Conservation (phyloP, 2,329 filamentous ascomycete species). For the Verticillium longisporum region DNA sequence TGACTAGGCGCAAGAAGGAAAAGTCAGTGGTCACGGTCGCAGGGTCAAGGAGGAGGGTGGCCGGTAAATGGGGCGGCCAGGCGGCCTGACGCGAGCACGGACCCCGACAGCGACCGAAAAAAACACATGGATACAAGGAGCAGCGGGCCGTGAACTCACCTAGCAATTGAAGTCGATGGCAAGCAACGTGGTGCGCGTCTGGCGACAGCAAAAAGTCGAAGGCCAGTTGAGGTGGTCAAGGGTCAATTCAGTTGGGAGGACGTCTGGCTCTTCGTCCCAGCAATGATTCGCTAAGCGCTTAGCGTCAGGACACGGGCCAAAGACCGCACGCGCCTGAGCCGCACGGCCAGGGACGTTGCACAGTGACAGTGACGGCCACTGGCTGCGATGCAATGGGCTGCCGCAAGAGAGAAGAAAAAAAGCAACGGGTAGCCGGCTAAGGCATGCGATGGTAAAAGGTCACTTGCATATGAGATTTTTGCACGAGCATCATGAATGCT, state of each 20-base stretch:
- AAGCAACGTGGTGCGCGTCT: slow-evolving; percentile 13
- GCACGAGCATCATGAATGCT: not conserved
- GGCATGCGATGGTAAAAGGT: not conserved
- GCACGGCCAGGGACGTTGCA: slow-evolving; percentile 4
- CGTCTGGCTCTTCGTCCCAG: not conserved
- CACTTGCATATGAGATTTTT: not conserved
- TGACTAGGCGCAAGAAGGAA: not conserved
- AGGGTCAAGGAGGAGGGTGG: not conserved
- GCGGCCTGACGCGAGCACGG: not conserved
- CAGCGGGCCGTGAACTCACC: not conserved
- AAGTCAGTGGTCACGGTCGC: not conserved
- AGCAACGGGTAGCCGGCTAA: not conserved
- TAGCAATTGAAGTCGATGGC: slow-evolving; percentile 12
- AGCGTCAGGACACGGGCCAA: slow-evolving; percentile 13
- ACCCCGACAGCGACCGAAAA: not conserved
- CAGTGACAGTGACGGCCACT: not conserved
- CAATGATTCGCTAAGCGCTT: slow-evolving; percentile 17
- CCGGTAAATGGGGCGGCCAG: not conserved
- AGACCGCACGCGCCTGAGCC: slow-evolving; percentile 12
- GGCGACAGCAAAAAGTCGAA: not conserved
- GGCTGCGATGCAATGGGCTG: not conserved
- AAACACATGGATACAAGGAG: not conserved
- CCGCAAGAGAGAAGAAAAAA: too few species aligned
- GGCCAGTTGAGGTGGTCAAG: not conserved
- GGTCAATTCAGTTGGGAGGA: not conserved